Base-by-base conservation (phyloP, 257 asterid genomes). In the Galeopsis tetrahit region DNA sequence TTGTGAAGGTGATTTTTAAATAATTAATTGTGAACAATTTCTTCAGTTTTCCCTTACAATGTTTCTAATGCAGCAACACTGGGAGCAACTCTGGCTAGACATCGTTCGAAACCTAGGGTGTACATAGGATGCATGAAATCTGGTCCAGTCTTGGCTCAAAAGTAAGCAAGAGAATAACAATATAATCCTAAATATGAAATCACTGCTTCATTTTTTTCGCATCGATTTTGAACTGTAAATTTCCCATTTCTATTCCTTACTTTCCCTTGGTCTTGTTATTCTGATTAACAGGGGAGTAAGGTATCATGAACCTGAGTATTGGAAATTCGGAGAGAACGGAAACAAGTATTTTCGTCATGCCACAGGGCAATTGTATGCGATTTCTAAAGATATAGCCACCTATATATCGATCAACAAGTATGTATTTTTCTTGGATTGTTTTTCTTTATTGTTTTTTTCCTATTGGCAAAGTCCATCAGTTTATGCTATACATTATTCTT, bases 71-170 rank as follows among this genome's bases (percentile, higher is more conserved):
- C 87, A 91, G 97, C 95, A 68, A 88, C 95, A 7, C 82, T 89
- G 36, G 96, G 90, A 75, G 82, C 89, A 75, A 91, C 95, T 74
- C 86, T 91, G 63, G 85, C 87, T 68, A 86, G 97, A 68, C 91
- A 90, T 73, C 96, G 84, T 71, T 85, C 87, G 6, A 90, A 86
- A 78, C 90, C 94, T 5, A 76, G 96, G 80, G 90, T 92, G 58
- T 92, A 90, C 75, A 88, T 92, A 52, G 96, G 98, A 51, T 92
- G 98, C 90, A 90, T 92, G 98, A 92, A 92, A 82, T 92, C 98
- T 33, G 98, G 96, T 68, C 96, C 96, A 0, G 96, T 90, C 81
- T 88, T 92, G 65, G 87, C 96, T 70, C 96, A 88, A 63, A 92
- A 90, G 98, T 92, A 82, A 79, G 97, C 75, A 68, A 43, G 61